Evolutionary conservation across 371 early-diverging fungal genomes (phyloP).

Genomic region (Capniomyces stellatus): DNA sequence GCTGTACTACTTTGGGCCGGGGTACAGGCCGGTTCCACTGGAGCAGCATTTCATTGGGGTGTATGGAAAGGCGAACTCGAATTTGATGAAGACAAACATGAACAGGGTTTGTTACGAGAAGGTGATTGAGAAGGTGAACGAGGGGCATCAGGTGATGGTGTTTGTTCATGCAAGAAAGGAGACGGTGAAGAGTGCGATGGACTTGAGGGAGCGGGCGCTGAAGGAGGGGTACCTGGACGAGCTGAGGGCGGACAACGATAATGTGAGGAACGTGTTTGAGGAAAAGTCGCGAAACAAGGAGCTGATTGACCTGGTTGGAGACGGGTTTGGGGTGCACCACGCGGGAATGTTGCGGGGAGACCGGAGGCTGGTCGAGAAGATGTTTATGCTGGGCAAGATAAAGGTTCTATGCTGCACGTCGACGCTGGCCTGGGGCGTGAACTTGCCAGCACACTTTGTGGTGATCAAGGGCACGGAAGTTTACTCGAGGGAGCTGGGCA

Average conservation of each 20-base stretch:
- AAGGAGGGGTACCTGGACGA: constrained; percentile 30
- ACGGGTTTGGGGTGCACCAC: constrained; percentile 95
- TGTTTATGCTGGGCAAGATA: constrained; percentile 82
- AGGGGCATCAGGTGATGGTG: constrained; percentile 94
- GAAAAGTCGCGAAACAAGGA: constrained; percentile 62
- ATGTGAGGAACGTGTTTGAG: constrained; percentile 24
- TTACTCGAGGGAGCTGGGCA: constrained; percentile 86
- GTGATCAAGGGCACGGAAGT: constrained; percentile 97
- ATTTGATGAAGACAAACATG: constrained; percentile 17
- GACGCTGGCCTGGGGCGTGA: constrained; percentile 99
- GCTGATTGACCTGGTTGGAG: constrained; percentile 57
- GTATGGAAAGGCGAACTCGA: constrained; percentile 44
- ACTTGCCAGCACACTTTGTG: constrained; percentile 97
- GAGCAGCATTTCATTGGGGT: constrained; percentile 89
- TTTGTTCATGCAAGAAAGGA: constrained; percentile 97
- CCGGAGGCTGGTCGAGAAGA: constrained; percentile 68
- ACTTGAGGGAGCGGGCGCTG: constrained; percentile 54
- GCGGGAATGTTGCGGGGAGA: constrained; percentile 92
- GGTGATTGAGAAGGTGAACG: constrained; percentile 45
- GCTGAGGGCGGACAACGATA: constrained; percentile 9
- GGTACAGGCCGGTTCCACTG: constrained; percentile 88
- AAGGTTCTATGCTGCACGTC: constrained; percentile 93
- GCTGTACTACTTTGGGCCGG: constrained; percentile 87
- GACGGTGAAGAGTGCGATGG: constrained; percentile 80
- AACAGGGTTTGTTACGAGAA: constrained; percentile 78